A percentile compares a stretch with the other conserved stretches of the same genome.
Evolutionary conservation across 495 filamentous ascomycete genomes (phyloP).

Genomic region (Hyphodiscus hymeniophilus): DNA sequence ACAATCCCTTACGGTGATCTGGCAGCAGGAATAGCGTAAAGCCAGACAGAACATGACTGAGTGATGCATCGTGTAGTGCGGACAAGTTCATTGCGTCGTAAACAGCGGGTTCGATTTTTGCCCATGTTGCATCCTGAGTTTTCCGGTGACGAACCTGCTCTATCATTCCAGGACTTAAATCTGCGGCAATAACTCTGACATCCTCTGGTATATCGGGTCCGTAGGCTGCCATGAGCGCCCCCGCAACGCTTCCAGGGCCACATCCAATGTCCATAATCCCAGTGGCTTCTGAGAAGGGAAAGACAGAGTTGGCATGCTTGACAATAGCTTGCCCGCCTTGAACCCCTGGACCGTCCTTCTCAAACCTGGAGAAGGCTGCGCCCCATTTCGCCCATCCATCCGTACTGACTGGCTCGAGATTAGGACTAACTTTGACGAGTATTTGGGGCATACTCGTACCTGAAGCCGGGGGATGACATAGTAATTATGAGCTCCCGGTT

Average conservation of each 20-base stretch:
- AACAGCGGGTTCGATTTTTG: not conserved
- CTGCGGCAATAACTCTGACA: slow-evolving; percentile 1
- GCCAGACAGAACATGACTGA: slow-evolving; percentile 2
- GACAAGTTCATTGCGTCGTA: slow-evolving; percentile 1
- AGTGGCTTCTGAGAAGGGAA: not conserved
- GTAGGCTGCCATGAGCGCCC: not conserved
- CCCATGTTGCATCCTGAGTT: not conserved
- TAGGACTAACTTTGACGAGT: too few species aligned
- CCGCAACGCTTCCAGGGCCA: slow-evolving; percentile 3
- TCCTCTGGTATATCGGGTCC: not conserved
- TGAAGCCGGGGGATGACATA: too few species aligned
- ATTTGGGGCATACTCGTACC: too few species aligned
- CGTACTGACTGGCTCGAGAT: not conserved
- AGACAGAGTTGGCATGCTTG: not conserved
- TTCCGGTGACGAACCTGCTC: not conserved
- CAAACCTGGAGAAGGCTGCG: not conserved
- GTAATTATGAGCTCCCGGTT: too few species aligned
- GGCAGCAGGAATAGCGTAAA: slow-evolving; percentile 2
- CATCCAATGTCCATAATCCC: slow-evolving; percentile 7
- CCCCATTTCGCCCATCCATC: not conserved
- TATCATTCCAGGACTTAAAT: slow-evolving; percentile 9
- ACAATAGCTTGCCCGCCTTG: not conserved
- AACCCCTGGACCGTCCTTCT: not conserved
- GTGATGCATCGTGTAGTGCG: not conserved
- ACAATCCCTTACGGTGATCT: not conserved